Conservation (phyloP, 805 yeast genomes). For the Kuraishia hungarica region DNA sequence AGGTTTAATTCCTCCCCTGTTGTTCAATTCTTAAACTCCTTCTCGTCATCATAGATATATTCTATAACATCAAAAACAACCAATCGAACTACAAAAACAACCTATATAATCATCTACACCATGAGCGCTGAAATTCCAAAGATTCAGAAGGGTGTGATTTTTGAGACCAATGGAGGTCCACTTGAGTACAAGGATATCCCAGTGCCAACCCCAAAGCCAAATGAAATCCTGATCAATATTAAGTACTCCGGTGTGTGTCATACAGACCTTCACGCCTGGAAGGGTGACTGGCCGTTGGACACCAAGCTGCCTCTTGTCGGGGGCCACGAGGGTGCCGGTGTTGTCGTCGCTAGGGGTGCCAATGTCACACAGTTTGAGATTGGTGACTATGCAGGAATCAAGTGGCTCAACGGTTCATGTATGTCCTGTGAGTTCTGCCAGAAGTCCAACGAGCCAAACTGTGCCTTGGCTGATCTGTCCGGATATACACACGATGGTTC, state of each 20-base stretch:
- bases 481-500: constrained; percentile 70
- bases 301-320: constrained; percentile 55
- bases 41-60: not conserved
- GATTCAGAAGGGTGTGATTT: constrained; percentile 64
- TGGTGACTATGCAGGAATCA: constrained; percentile 62
- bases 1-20: not conserved
- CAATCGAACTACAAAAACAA: not conserved
- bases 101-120: too few relatives aligned
- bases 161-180: constrained; percentile 57
- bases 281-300: constrained; percentile 63
- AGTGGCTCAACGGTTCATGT: constrained; percentile 65
- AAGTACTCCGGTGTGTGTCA: constrained; percentile 72
- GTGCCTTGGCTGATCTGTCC: constrained; percentile 59
- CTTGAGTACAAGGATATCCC: constrained; percentile 64
- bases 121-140: constrained; percentile 34
- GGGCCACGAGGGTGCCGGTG: constrained; percentile 72
- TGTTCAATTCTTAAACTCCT: not conserved
- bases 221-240: constrained; percentile 56
- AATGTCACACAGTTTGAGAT: constrained; percentile 51
- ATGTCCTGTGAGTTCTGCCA: constrained; percentile 58
- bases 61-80: not conserved
- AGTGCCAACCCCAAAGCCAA: constrained; percentile 58
- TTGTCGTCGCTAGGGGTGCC: constrained; percentile 55
- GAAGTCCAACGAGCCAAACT: constrained; percentile 51
- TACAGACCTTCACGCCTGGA: constrained; percentile 70